phyloP scores from a whole-genome alignment of 2,329 filamentous ascomycete genomes.

The Talaromyces atroroseus region DNA sequence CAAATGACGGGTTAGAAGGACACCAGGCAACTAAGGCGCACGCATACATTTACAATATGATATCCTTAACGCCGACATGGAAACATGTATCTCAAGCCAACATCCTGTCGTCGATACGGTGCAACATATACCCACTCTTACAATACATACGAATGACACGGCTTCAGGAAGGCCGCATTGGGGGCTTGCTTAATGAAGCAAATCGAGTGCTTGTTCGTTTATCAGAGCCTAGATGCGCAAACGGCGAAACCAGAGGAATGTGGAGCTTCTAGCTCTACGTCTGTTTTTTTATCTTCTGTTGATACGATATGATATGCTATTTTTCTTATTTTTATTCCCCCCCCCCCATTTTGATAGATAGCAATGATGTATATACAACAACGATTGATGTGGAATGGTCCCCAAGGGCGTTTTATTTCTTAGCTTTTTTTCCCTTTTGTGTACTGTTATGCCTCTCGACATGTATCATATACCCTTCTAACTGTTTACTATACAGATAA shows the following conservation, averaged over 20 bases:
- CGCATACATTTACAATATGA: conserved; percentile 19
- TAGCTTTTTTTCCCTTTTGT: conserved; percentile 13
- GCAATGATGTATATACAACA: conserved; percentile 10
- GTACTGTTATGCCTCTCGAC: neutral
- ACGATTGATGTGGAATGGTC: conserved; percentile 6
- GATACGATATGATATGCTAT: no score
- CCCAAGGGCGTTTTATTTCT: conserved; percentile 14
- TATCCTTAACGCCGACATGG: conserved; percentile 17
- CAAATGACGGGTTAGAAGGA: neutral
- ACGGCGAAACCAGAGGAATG: conserved; percentile 19
- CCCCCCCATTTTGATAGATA: neutral
- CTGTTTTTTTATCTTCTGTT: neutral
- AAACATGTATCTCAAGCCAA: conserved; percentile 14
- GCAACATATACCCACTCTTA: conserved; percentile 24
- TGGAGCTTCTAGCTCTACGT: conserved; percentile 19
- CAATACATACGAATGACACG: conserved; percentile 24
- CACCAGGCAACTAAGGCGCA: conserved; percentile 10
- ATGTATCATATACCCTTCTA: neutral
- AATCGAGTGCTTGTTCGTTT: conserved; percentile 28
- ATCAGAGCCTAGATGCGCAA: conserved; percentile 16
- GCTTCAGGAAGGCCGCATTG: conserved; percentile 20
- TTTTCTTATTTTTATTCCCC: conserved; percentile 7
- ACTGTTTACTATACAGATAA: neutral
- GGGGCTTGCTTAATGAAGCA: conserved; percentile 33
- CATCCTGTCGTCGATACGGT: conserved; percentile 18